Percentiles rank a stretch among this genome's conserved stretches.
Conservation (phyloP, 345 rosid genomes). For the Nephelium lappaceum region DNA sequence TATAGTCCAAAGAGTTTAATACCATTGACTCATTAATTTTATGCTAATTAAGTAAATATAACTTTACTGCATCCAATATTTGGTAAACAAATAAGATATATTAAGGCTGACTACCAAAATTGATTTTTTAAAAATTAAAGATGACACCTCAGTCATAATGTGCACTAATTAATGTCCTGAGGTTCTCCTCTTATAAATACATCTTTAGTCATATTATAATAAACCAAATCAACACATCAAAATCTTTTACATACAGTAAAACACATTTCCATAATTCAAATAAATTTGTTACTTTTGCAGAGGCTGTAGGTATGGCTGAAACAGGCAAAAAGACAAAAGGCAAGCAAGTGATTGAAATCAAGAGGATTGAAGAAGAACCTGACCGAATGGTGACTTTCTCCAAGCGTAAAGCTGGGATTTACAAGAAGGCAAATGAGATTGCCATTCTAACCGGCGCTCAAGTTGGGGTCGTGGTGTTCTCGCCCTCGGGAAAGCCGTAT, state of each 20-base stretch:
- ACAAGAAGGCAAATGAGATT: conserved; percentile 45
- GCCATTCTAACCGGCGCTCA: conserved; percentile 31
- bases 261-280: too few species aligned
- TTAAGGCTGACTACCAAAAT: too few species aligned
- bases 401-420: conserved; percentile 41
- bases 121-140: too few species aligned
- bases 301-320: not conserved
- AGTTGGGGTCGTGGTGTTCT: conserved; percentile 26
- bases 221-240: not conserved
- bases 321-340: not conserved
- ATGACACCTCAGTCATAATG: too few species aligned
- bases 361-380: conserved; percentile 19
- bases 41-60: too few species aligned
- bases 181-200: not conserved
- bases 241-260: not conserved
- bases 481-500: conserved; percentile 37
- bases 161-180: not conserved
- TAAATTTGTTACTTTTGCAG: too few species aligned
- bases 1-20: too few species aligned
- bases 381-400: conserved; percentile 36
- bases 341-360: conserved; percentile 26
- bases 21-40: too few species aligned
- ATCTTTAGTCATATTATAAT: not conserved
- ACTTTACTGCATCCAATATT: too few species aligned
- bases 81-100: too few species aligned